Base-by-base conservation (phyloP, 176 grass and related monocot species). In the Oryza australiensis region DNA sequence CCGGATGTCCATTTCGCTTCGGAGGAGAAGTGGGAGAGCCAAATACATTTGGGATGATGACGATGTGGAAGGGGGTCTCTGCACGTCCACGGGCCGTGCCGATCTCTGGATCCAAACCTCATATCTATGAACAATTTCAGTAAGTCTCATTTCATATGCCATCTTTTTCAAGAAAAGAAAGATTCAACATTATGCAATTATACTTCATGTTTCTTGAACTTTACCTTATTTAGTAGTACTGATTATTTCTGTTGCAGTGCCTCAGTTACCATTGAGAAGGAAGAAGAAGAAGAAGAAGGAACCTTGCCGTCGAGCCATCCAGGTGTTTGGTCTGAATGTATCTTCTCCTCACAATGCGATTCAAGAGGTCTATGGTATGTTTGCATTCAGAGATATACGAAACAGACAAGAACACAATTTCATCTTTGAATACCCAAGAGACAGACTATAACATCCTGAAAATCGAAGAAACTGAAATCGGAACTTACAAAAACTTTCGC, bases 241-340 rank as follows among this genome's bases (percentile, higher is more conserved):
- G 53, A 1, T n/a, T 7, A 2, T 59, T 59, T 59, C 0, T 59
- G 26, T 12, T n/a, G 72, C 46, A 75, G 48, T 75, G 18, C 72
- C 72, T 8, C 20, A 28, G 20, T 57, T 75, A 48, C 48, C 72
- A 13, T 3, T 49, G 14, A 34, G 1, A 34, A 55, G 28, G 20
- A 75, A 23, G 18, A 48, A 33, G 30, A 75, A 1, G 18, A 22
- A 37, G 20, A 59, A 35, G 1, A 20, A 59, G 11, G 49, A 59
- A 22, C 30, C 49, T 34, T 75, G 73, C 33, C 49, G 30, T 3
- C 73, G 73, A 30, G 73, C 73, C 32, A 75, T 75, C 28, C 49
- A 75, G 57, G 73, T 75, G 29, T 60, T 59, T 14, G 53, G 73
- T 60, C 34, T 59, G 49, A 37, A 59, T 60, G 22, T 75, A 59